phyloP scores from a whole-genome alignment of 1,284 basidiomycete genomes.

The Puccinia horiana region DNA sequence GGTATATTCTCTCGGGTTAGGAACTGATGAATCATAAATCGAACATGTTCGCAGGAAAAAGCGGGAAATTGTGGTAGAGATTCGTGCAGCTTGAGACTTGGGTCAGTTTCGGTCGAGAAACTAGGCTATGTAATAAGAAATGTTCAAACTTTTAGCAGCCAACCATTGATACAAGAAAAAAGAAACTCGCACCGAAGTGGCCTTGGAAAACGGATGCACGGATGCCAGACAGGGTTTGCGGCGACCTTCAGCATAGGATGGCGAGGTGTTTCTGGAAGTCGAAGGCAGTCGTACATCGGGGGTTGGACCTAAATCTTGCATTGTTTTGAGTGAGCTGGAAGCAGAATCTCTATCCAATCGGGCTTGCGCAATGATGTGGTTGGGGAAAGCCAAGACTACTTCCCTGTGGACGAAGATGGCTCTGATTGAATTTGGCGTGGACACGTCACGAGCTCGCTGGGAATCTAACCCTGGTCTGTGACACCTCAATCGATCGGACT shows the following conservation, averaged over 20 bases:
- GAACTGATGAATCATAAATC: slow-evolving; percentile 78
- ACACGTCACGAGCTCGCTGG: no score
- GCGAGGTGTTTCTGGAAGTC: slow-evolving; percentile 25
- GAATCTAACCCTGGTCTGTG: no score
- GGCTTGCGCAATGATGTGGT: neutral
- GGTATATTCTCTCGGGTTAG: slow-evolving; percentile 70
- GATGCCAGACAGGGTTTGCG: neutral
- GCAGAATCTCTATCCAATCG: slow-evolving; percentile 2
- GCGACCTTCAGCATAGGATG: slow-evolving; percentile 1
- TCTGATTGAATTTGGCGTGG: no score
- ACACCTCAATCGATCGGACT: no score
- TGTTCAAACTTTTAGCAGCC: neutral
- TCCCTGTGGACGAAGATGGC: no score
- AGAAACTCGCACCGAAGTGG: slow-evolving; percentile 18
- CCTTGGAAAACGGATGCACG: slow-evolving; percentile 27
- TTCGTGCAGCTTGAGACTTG: neutral
- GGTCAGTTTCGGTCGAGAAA: slow-evolving; percentile 15
- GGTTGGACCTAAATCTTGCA: neutral
- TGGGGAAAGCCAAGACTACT: no score
- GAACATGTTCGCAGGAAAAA: slow-evolving; percentile 67
- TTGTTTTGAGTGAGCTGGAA: neutral
- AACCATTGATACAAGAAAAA: neutral
- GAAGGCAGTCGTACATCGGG: neutral
- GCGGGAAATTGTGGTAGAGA: slow-evolving; percentile 52
- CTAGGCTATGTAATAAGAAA: slow-evolving; percentile 13